A percentile compares a stretch with the other conserved stretches of the same genome.
phyloP scores from a whole-genome alignment of 1,139 yeast genomes.

The Protomyces pachydermus region DNA sequence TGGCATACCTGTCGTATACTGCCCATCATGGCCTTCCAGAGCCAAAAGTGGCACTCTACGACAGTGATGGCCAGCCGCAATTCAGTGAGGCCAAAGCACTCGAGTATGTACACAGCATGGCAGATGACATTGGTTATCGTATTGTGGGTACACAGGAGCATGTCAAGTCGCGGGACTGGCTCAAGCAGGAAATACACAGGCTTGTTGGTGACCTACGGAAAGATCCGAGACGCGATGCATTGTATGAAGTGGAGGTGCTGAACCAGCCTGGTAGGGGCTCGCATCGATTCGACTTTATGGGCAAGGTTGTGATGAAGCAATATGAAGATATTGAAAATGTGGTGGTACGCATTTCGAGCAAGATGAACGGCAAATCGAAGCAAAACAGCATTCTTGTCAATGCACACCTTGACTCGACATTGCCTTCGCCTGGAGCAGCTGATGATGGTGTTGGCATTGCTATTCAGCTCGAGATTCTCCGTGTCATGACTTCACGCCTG shows the following conservation, averaged over 20 bases:
- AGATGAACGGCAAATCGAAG: constrained; percentile 20
- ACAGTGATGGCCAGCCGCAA: constrained; percentile 24
- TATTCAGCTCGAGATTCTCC: constrained; percentile 23
- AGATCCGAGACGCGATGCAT: constrained; percentile 1
- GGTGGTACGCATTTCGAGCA: constrained; percentile 23
- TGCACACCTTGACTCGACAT: constrained; percentile 28
- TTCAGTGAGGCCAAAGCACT: constrained; percentile 20
- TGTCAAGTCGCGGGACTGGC: constrained; percentile 23
- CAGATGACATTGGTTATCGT: constrained; percentile 28
- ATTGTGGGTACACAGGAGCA: constrained; percentile 28
- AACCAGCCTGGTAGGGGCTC: constrained; percentile 25
- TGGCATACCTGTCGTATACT: constrained; percentile 4
- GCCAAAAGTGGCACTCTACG: constrained; percentile 16
- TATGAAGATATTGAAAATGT: constrained; percentile 25
- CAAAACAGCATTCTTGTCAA: constrained; percentile 24
- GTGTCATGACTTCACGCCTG: constrained; percentile 15
- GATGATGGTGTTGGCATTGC: constrained; percentile 29
- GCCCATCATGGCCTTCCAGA: constrained; percentile 14
- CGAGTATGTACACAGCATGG: constrained; percentile 7
- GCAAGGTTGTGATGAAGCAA: constrained; percentile 26
- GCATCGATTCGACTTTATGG: constrained; percentile 29
- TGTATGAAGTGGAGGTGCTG: constrained; percentile 23
- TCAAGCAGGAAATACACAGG: constrained; percentile 19
- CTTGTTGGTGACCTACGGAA: constrained; percentile 11
- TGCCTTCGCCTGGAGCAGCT: constrained; percentile 29